Evolutionary conservation across 805 yeast species (phyloP).

Genomic region (Kazachstania bromeliacearum): DNA sequence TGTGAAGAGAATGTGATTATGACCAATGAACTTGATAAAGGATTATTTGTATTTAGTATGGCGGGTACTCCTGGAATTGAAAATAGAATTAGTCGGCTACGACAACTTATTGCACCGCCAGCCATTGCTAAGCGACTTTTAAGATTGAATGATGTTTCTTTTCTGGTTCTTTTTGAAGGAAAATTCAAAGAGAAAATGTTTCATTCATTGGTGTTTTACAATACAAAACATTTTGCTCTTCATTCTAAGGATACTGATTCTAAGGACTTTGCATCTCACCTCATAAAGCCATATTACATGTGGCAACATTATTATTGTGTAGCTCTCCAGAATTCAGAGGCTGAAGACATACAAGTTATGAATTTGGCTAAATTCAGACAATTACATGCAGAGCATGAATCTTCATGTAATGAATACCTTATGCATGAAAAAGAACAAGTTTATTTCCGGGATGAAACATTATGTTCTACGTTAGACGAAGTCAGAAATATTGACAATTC

Average conservation of each 20-base stretch:
- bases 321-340: background rate
- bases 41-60: background rate
- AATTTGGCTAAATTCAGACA: background rate
- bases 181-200: background rate
- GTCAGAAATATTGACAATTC: background rate
- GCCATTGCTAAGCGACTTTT: background rate
- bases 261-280: background rate
- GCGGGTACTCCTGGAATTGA: background rate
- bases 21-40: background rate
- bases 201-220: background rate
- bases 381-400: background rate
- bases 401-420: background rate
- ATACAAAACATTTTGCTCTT: background rate
- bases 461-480: background rate
- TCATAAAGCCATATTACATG: background rate
- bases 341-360: too few species aligned
- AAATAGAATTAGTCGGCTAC: background rate
- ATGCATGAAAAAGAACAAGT: too few species aligned
- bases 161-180: background rate
- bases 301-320: background rate
- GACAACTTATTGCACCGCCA: background rate
- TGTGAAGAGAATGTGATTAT: constrained; percentile 11
- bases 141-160: background rate
- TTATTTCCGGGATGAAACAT: background rate
- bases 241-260: background rate